A percentile compares a stretch with the other conserved stretches of the same genome.
These are phyloP conservation scores for Intubia oerlemansii DNA, from an alignment of 2,329 filamentous ascomycete genomes.

Conservation along the genomic window DNA sequence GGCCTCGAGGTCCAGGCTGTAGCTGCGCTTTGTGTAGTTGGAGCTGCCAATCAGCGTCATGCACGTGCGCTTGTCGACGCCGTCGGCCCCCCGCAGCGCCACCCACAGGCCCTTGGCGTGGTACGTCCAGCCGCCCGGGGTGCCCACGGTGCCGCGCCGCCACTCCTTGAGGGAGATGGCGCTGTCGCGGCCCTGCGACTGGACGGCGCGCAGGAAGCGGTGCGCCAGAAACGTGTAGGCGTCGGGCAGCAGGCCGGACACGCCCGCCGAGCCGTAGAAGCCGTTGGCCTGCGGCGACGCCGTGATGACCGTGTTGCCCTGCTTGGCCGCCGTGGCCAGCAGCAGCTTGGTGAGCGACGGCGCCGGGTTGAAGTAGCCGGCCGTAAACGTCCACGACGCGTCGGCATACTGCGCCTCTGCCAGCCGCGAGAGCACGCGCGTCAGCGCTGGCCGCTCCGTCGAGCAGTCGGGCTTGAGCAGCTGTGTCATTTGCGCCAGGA, in stretches of 20 bases:
- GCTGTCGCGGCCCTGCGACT: constrained; percentile 22
- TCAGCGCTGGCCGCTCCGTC: constrained; percentile 72
- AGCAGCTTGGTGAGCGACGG: constrained; percentile 63
- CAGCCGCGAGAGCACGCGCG: constrained; percentile 48
- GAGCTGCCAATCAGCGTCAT: constrained; percentile 76
- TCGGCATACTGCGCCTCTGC: constrained; percentile 38
- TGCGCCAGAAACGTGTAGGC: constrained; percentile 81
- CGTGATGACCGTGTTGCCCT: constrained; percentile 64
- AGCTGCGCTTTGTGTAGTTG: constrained; percentile 90
- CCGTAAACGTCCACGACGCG: constrained; percentile 86
- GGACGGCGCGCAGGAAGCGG: constrained; percentile 47
- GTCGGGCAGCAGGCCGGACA: constrained; percentile 75
- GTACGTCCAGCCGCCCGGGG: constrained; percentile 83
- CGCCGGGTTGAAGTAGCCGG: constrained; percentile 95
- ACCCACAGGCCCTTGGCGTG: constrained; percentile 95
- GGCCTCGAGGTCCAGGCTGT: constrained; percentile 77
- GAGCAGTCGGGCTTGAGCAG: constrained; percentile 60
- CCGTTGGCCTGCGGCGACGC: constrained; percentile 88
- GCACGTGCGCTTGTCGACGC: constrained; percentile 27
- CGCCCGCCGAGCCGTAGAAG: constrained; percentile 72
- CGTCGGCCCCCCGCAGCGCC: constrained; percentile 40
- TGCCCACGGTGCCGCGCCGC: constrained; percentile 59
- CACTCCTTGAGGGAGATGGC: constrained; percentile 68
- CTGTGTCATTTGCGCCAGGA: constrained; percentile 72
- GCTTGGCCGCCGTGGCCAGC: constrained; percentile 42